Percentiles rank a stretch among this genome's conserved stretches.
Conservation (phyloP, 352 stramenopile species). For the Globisporangium takayamanum region DNA sequence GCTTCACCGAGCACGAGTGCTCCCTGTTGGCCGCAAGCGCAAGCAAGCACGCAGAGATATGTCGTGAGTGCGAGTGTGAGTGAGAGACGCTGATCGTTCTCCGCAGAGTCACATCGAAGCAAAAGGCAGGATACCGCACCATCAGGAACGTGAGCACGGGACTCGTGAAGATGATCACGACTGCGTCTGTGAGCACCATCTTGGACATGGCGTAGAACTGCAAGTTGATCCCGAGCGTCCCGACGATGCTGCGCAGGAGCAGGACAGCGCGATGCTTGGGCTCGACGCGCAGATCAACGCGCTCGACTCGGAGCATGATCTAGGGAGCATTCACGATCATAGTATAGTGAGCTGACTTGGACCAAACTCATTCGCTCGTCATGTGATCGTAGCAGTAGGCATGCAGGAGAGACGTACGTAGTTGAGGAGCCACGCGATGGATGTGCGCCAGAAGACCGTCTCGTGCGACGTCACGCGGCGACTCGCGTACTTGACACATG, state of each 20-base stretch:
- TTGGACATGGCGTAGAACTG: conserved; percentile 58
- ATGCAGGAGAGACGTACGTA: conserved; percentile 21
- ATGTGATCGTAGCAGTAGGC: too few relatives aligned
- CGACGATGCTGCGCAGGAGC: conserved; percentile 44
- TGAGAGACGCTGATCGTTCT: too few relatives aligned
- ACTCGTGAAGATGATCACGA: conserved; percentile 59
- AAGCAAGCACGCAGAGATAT: neutral
- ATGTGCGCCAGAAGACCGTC: conserved; percentile 51
- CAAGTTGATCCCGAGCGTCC: conserved; percentile 41
- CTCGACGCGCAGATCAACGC: conserved; percentile 29
- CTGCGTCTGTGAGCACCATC: conserved; percentile 71
- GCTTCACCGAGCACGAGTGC: conserved; percentile 39
- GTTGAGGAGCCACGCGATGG: conserved; percentile 43
- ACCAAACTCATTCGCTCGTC: too few relatives aligned
- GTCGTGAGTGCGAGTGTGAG: too few relatives aligned
- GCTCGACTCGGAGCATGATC: conserved; percentile 28
- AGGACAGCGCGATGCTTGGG: conserved; percentile 28
- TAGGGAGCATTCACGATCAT: conserved; percentile 3
- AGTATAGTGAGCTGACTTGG: neutral
- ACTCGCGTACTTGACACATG: conserved; percentile 57
- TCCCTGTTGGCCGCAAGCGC: conserved; percentile 14
- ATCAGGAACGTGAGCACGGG: conserved; percentile 60
- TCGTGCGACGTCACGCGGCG: conserved; percentile 46
- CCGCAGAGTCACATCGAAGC: too few relatives aligned
- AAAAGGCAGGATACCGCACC: conserved; percentile 7